Evolutionary conservation across 352 stramenopile genomes (phyloP).

Genomic region (Thraustotheca clavata): DNA sequence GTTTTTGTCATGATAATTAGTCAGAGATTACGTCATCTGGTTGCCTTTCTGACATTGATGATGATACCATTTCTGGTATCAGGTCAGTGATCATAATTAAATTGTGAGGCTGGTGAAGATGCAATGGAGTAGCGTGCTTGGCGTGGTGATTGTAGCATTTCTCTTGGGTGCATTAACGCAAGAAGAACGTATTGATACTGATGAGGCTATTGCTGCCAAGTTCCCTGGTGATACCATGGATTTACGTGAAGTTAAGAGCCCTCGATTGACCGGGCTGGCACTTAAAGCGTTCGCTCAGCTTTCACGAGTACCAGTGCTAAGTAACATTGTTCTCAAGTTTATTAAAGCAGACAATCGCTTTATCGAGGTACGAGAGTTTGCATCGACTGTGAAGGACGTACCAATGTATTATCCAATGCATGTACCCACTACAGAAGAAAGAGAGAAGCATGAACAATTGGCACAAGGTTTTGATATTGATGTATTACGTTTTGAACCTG

Average conservation of each 20-base stretch:
- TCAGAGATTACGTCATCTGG: too few species aligned
- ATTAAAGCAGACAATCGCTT: slow-evolving; percentile 46
- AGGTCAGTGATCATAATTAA: too few species aligned
- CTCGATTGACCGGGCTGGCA: slow-evolving; percentile 34
- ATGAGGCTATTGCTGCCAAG: neutral
- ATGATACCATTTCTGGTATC: too few species aligned
- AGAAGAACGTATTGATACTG: neutral
- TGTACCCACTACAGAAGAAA: slow-evolving; percentile 21
- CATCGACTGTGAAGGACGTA: slow-evolving; percentile 47
- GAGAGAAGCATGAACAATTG: slow-evolving; percentile 25
- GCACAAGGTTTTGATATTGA: slow-evolving; percentile 28
- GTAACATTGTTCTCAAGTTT: slow-evolving; percentile 34
- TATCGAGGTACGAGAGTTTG: slow-evolving; percentile 37
- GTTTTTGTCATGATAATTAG: too few species aligned
- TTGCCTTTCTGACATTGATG: too few species aligned
- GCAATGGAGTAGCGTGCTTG: neutral
- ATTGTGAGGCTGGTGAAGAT: too few species aligned
- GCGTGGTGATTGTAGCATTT: neutral
- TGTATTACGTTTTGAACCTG: neutral
- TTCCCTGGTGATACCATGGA: slow-evolving; percentile 24
- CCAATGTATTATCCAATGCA: slow-evolving; percentile 58
- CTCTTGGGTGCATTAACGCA: neutral
- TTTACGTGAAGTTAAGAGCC: slow-evolving; percentile 35
- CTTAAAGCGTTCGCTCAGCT: slow-evolving; percentile 30
- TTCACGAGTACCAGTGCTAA: slow-evolving; percentile 38